Conservation (phyloP, 371 early-diverging fungal genomes). For the Umbelopsis sp. region DNA sequence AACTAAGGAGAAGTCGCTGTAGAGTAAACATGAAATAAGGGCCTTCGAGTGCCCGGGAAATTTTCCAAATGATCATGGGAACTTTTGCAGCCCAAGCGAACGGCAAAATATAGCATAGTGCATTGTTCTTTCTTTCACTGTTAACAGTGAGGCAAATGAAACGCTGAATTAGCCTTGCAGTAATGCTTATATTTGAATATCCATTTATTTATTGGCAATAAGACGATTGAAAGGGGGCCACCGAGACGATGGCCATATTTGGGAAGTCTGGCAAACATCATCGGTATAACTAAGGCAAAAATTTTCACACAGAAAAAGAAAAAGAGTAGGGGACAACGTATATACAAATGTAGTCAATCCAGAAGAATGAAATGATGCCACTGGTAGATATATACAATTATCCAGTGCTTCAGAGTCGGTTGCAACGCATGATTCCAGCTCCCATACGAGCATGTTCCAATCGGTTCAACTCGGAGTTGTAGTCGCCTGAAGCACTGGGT, state of each 20-base stretch:
- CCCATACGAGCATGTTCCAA: conserved; percentile 13
- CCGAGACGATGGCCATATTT: not conserved
- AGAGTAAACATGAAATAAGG: too few species aligned
- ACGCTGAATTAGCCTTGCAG: too few species aligned
- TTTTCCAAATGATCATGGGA: too few species aligned
- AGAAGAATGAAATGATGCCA: too few species aligned
- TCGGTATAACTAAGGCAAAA: not conserved
- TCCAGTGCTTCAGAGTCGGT: not conserved
- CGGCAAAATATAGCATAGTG: too few species aligned
- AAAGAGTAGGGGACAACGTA: not conserved
- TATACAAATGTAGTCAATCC: not conserved
- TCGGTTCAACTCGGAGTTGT: conserved; percentile 1
- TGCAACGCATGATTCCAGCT: conserved; percentile 12
- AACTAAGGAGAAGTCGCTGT: too few species aligned
- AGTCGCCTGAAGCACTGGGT: conserved; percentile 1
- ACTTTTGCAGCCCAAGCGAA: too few species aligned
- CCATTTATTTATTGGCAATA: too few species aligned
- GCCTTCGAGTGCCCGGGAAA: too few species aligned
- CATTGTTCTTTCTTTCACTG: too few species aligned
- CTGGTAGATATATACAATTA: not conserved
- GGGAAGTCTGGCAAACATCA: not conserved
- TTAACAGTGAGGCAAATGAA: too few species aligned
- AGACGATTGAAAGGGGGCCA: not conserved
- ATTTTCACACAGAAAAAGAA: conserved; percentile 13
- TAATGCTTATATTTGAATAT: too few species aligned